A percentile compares a stretch with the other conserved stretches of the same genome.
Evolutionary conservation across 2,329 filamentous ascomycete genomes (phyloP).

Genomic region (Xenoacremonium recifei): DNA sequence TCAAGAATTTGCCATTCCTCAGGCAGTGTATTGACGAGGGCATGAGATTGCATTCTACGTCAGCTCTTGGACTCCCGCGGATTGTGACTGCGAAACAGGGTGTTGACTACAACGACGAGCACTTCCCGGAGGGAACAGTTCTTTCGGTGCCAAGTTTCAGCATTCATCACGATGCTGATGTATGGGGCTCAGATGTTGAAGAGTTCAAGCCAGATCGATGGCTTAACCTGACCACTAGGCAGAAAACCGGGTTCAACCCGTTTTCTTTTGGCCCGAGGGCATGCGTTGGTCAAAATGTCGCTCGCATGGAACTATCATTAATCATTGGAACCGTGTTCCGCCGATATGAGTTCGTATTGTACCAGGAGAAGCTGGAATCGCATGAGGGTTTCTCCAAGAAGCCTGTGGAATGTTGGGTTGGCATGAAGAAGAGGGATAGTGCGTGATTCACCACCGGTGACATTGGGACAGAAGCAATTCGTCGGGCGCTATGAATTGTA

Average conservation of each 20-base stretch:
- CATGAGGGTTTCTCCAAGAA: conserved; percentile 15
- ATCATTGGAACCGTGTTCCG: conserved; percentile 10
- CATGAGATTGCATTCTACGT: conserved; percentile 13
- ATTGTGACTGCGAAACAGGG: conserved; percentile 9
- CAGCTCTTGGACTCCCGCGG: conserved; percentile 11
- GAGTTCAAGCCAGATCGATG: conserved; percentile 12
- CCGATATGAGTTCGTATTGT: conserved; percentile 9
- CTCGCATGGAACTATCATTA: conserved; percentile 12
- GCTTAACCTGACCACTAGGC: conserved; percentile 5
- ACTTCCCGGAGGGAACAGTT: conserved; percentile 12
- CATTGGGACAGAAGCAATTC: too few species aligned
- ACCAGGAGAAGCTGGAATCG: conserved; percentile 8
- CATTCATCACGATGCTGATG: conserved; percentile 11
- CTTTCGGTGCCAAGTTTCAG: conserved; percentile 11
- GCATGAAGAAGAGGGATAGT: conserved; percentile 11
- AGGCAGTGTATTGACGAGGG: conserved; percentile 12
- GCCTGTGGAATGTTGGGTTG: conserved; percentile 13
- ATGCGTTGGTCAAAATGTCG: conserved; percentile 13
- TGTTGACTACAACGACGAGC: conserved; percentile 6
- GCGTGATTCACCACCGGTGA: not conserved
- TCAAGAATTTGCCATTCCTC: conserved; percentile 10
- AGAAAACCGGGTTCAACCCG: conserved; percentile 13
- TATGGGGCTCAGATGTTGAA: conserved; percentile 10
- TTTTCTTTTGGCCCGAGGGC: conserved; percentile 13
- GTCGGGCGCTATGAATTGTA: too few species aligned